phyloP scores from a whole-genome alignment of 805 yeast species.

The Saturnispora bothae region DNA sequence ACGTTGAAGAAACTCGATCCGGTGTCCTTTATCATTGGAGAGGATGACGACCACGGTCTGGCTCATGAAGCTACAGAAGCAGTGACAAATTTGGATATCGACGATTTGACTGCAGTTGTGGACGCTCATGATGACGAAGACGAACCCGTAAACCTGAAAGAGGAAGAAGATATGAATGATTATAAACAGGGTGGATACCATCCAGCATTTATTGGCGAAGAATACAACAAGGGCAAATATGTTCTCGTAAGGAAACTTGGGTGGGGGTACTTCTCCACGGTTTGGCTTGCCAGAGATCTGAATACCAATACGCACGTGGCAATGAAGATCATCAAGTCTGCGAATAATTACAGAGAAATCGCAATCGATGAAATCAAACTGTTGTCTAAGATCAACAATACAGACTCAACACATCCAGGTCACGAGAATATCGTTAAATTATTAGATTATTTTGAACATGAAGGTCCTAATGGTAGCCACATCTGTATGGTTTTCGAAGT shows the following conservation, averaged over 20 bases:
- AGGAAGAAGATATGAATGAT: constrained; percentile 78
- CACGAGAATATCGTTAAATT: constrained; percentile 71
- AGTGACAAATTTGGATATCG: not conserved
- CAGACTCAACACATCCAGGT: constrained; percentile 65
- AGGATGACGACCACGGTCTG: constrained; percentile 8
- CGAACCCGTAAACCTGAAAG: constrained; percentile 23
- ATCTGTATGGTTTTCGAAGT: constrained; percentile 97
- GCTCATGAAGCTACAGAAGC: too few relatives aligned
- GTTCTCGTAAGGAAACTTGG: constrained; percentile 82
- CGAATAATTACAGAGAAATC: constrained; percentile 83
- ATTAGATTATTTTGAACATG: constrained; percentile 74
- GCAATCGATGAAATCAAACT: constrained; percentile 89
- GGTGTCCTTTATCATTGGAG: constrained; percentile 7
- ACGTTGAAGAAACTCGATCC: constrained; percentile 5
- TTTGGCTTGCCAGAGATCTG: constrained; percentile 72
- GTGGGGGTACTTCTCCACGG: constrained; percentile 98
- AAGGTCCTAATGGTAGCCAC: constrained; percentile 87
- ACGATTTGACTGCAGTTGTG: not conserved
- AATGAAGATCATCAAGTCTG: constrained; percentile 85
- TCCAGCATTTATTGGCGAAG: constrained; percentile 84
- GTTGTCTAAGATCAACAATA: constrained; percentile 52
- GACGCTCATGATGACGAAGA: constrained; percentile 25
- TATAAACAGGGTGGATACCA: constrained; percentile 93
- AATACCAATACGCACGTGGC: constrained; percentile 70
- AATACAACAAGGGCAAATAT: constrained; percentile 60